Base-by-base conservation (phyloP, 2,329 filamentous ascomycete genomes). In the Pyrenophora tritici-repentis region DNA sequence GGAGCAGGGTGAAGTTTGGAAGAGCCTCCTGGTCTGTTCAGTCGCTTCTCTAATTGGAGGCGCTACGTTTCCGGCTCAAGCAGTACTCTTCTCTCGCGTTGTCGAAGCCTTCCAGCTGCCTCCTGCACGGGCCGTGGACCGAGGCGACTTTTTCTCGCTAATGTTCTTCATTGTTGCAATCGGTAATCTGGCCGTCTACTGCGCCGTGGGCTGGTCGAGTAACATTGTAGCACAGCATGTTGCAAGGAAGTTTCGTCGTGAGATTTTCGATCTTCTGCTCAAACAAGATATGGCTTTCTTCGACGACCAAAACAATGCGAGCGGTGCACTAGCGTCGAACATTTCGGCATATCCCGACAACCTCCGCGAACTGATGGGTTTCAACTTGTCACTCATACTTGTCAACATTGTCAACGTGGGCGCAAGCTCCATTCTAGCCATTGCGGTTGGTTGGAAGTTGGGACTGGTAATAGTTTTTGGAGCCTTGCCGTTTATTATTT, bases 281-380 rank as follows among this genome's bases (percentile, higher is more conserved):
- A 89, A 92, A 58, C 93, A 97, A 74, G 94, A 97, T 57, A 92
- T 97, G 51, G 79, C 86, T 22, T 97, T 92, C 73, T 99, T 97
- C 63, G 94, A 97, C 72, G 82, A 81, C 37, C 90, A 95, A 57
- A 88, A 94, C 72, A 96, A 97, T 71, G 91, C 89, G 6, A 87
- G 91, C 6, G 94, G 94, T 59, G 88, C 91, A 1, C 78, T 99
- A 63, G 96, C 91, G 1, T 80, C 83, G 0, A 79, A 82, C 2
- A 73, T 85, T 1, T 78, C 80, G 0, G 74, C 75, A 26, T 89
- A 96, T 74, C 92, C 92, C 0, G 96, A 91, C 0, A 88, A 95
- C 66, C 81, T 97, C 24, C 88, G 91, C 13, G 92, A 94, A 12
- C 84, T 97, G 39, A 92, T 90, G 59, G 94, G 93, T 39, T 86